Conservation (phyloP, 148 eudicot genomes). For the Rhododendron griersonianum region DNA sequence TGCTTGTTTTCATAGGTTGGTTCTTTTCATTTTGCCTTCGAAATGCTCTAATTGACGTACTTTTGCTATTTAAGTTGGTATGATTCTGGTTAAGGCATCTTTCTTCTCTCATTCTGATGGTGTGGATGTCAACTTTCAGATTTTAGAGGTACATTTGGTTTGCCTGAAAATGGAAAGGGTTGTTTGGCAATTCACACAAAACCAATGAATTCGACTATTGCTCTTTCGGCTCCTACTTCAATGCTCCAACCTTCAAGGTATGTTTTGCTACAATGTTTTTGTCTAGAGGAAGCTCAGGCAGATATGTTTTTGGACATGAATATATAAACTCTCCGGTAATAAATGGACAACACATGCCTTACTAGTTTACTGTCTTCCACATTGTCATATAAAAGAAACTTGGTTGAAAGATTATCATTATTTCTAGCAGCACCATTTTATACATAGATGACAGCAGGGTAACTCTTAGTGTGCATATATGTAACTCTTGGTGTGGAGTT, state of each 20-base stretch:
- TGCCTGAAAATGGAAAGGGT: constrained; percentile 28
- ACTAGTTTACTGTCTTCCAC: not conserved
- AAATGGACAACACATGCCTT: not conserved
- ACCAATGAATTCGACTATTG: constrained; percentile 25
- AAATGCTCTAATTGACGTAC: not conserved
- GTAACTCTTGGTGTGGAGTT: not conserved
- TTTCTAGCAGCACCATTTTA: not conserved
- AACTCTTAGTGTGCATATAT: not conserved
- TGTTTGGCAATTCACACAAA: constrained; percentile 40
- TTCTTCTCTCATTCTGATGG: not conserved
- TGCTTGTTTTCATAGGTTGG: not conserved
- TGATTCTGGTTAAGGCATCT: not conserved
- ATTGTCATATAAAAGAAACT: not conserved
- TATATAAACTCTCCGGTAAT: not conserved
- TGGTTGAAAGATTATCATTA: not conserved
- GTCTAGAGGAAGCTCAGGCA: not conserved
- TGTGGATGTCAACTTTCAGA: constrained; percentile 22
- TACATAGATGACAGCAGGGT: not conserved
- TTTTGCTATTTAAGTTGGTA: not conserved
- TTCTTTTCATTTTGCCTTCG: not conserved
- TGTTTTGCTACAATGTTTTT: not conserved
- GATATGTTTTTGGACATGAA: not conserved
- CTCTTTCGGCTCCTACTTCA: constrained; percentile 18
- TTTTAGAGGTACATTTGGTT: constrained; percentile 32
- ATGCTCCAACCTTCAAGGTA: constrained; percentile 45